Evolutionary conservation across 805 yeast genomes (phyloP), one percentile per base, ranked within the genome.

Genomic region (Priceomyces haplophilus): DNA sequence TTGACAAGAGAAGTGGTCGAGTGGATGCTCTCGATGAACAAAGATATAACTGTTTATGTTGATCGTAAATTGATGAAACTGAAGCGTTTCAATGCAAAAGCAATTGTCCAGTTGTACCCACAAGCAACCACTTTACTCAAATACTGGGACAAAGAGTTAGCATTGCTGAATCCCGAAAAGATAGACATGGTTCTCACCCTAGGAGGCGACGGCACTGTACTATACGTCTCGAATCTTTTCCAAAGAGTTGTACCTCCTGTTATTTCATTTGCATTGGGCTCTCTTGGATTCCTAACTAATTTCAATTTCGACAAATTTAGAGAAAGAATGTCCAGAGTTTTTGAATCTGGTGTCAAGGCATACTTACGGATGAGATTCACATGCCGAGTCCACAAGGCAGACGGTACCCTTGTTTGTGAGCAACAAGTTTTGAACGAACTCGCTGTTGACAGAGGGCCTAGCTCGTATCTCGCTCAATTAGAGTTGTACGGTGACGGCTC

Each of bases 381-480:
- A 1, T 88, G 97, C 61, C 73, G 90, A 23, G 86, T 89, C 10
- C 74, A 67, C 50, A 52, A 63, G 44, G 61, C 64, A 47, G 67
- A 73, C 21, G 83, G 86, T 10, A 76, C 74, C 44, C 72, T 79
- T 24, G 66, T 79, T 3, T 69, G 78, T 47, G 82, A 79, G 45
- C 83, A 85, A 55, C 95, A 88, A 58, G 95, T 88, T 3, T 70
- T 91, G 47, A 90, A 90, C 60, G 98, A 90, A 61, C 67, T 91
- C 44, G 95, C 93, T 0, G 82, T 91, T 20, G 97, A 90, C 58
- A 72, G 98, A 39, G 98, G 98, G 0, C 96, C 97, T 3, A 83
- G 90, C 24, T 96, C 98, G 0, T 89, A 82, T 67, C 87, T 90
- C 7, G 85, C 97, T 0, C 85, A 84, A 78, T 72, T 91, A 44